Base-by-base conservation (phyloP, 164 flowering plant species). In the Pachysandra terminalis region DNA sequence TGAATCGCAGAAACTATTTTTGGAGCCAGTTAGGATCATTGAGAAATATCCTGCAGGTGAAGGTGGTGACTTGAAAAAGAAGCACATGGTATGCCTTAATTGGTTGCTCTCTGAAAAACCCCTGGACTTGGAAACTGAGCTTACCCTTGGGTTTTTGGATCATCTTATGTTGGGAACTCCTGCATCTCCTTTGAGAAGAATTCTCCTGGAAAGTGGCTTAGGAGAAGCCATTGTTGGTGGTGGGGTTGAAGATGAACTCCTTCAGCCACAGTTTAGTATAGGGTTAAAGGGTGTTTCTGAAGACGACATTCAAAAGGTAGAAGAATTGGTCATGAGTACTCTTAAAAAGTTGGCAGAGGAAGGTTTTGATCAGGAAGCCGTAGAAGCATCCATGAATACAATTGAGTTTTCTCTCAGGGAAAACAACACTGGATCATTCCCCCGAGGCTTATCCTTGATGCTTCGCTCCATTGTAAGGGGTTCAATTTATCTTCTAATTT, bases 381-480 rank as follows among this genome's bases (percentile, higher is more conserved):
- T 96, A 37, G 99, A 96, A 77, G 99, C 99, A 68, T 93, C 99
- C 22, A 87, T 96, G 98, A 96, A 96, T 70, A 96, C 99, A 41
- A 92, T 96, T 73, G 99, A 96, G 76, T 96, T 93, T 71, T 88
- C 99, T 71, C 89, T 96, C 23, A 79, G 97, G 79, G 99, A 96
- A 78, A 93, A 96, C 69, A 96, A 96, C 74, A 96, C 99, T 26
- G 99, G 98, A 0, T 96, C 99, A 59, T 96, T 96, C 67, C 99
- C 99, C 65, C 89, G 99, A 64, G 98, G 99, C 69, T 74, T 96
- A 71, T 94, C 99, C 6, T 73, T 96, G 79, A 96, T 96, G 99
- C 96, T 96, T 63, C 89, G 91, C 13, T 88, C 99, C 57, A 83
- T 91, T 63, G 98, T 95, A 86, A 81, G 87, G 56, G 95, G 52